Evolutionary conservation across 2,329 filamentous ascomycete genomes (phyloP).

Genomic region (Colletotrichum costaricense): DNA sequence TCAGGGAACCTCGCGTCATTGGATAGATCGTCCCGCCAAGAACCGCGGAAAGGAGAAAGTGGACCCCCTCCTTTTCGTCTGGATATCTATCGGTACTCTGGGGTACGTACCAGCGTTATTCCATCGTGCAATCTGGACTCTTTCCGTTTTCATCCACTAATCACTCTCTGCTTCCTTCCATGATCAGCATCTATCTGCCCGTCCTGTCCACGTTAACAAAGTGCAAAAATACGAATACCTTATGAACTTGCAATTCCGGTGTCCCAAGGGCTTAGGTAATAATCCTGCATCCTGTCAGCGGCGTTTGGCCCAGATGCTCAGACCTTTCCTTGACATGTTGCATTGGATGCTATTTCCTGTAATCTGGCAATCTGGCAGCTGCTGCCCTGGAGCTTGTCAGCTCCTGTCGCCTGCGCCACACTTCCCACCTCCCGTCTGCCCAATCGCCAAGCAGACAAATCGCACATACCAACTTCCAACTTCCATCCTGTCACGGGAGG

Average conservation of each 20-base stretch:
- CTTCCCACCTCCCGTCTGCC: constrained; percentile 8
- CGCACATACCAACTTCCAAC: too few species aligned
- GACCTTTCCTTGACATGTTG: too few species aligned
- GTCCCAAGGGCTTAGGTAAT: too few species aligned
- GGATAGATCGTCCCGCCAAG: constrained; percentile 27
- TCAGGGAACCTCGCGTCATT: constrained; percentile 7
- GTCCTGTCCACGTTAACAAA: too few species aligned
- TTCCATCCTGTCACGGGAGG: too few species aligned
- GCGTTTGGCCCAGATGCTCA: too few species aligned
- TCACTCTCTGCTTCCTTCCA: neutral
- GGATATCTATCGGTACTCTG: neutral
- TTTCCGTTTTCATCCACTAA: neutral
- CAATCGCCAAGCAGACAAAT: constrained; percentile 4
- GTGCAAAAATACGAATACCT: too few species aligned
- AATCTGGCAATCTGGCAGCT: neutral
- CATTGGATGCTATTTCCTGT: neutral
- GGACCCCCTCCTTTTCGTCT: constrained; percentile 13
- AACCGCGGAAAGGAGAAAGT: constrained; percentile 31
- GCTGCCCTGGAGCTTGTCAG: constrained; percentile 7
- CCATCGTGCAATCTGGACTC: constrained; percentile 1
- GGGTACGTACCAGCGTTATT: neutral
- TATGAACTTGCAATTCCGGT: too few species aligned
- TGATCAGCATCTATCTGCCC: too few species aligned
- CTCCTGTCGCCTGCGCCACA: constrained; percentile 10
- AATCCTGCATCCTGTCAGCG: neutral